These are phyloP conservation scores for Zygosaccharomyces siamensis DNA, from an alignment of 805 yeast species.

Conservation along the genomic window DNA sequence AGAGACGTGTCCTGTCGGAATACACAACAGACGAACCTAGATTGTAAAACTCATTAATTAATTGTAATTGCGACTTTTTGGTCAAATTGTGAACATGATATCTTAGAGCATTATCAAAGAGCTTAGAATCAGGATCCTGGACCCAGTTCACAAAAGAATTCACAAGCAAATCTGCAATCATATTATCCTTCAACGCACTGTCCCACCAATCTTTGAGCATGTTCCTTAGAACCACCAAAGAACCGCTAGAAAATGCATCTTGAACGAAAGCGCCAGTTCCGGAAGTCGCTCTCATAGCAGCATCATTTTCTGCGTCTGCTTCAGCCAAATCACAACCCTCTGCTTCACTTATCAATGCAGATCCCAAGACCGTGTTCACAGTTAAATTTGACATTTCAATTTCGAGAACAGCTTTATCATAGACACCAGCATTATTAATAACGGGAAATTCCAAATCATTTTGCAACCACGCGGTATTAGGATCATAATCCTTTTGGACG, in stretches of 20 bases:
- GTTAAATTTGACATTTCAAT: slow-evolving; percentile 72
- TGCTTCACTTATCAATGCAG: slow-evolving; percentile 77
- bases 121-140: slow-evolving; percentile 61
- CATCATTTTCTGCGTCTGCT: slow-evolving; percentile 31
- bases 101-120: slow-evolving; percentile 74
- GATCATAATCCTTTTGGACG: slow-evolving; percentile 56
- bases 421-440: slow-evolving; percentile 73
- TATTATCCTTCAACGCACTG: slow-evolving; percentile 62
- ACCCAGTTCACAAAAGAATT: slow-evolving; percentile 84
- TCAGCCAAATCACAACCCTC: slow-evolving; percentile 79
- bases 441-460: slow-evolving; percentile 66
- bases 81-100: slow-evolving; percentile 86
- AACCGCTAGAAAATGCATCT: slow-evolving; percentile 75
- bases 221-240: slow-evolving; percentile 62
- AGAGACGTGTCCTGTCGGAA: slow-evolving; percentile 71
- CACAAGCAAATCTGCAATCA: slow-evolving; percentile 77
- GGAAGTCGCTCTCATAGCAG: slow-evolving; percentile 16
- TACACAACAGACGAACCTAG: slow-evolving; percentile 76
- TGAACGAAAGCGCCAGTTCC: slow-evolving; percentile 50
- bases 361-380: slow-evolving; percentile 80
- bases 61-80: slow-evolving; percentile 72
- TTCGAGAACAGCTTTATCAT: slow-evolving; percentile 73
- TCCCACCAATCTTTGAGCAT: slow-evolving; percentile 94
- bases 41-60: slow-evolving; percentile 67
- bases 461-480: slow-evolving; percentile 33